Evolutionary conservation across 768 basidiomycete genomes (phyloP).

Genomic region (Cantharellus cinnabarinus): DNA sequence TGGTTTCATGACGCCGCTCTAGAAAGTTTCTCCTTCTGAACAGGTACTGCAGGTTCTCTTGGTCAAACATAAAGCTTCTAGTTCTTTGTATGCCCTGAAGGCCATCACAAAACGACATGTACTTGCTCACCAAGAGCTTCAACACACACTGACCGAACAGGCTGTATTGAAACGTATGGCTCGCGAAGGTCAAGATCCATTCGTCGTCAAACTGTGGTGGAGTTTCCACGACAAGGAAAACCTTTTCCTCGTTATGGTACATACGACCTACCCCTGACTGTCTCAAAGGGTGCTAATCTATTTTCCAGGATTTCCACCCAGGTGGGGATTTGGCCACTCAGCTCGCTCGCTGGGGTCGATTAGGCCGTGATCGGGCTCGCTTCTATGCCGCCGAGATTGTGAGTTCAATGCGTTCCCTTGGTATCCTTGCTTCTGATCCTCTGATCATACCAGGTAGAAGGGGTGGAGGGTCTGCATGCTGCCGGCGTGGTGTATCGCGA

Average conservation of each 20-base stretch:
- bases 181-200: constrained; percentile 59
- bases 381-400: constrained; percentile 95
- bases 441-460: constrained; percentile 32
- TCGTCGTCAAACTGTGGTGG: constrained; percentile 92
- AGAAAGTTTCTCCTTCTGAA: not conserved
- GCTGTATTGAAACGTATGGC: constrained; percentile 89
- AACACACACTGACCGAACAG: constrained; percentile 92
- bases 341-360: constrained; percentile 82
- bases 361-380: constrained; percentile 82
- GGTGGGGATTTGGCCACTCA: constrained; percentile 96
- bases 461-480: constrained; percentile 82
- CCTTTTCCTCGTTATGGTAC: constrained; percentile 84
- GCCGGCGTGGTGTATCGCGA: constrained; percentile 95
- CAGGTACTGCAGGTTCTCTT: constrained; percentile 29
- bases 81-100: constrained; percentile 77
- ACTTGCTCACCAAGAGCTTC: constrained; percentile 85
- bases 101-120: constrained; percentile 97
- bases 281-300: not conserved
- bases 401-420: not conserved
- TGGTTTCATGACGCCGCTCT: not conserved
- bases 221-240: constrained; percentile 97
- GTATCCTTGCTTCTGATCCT: not conserved
- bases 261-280: constrained; percentile 12
- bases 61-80: constrained; percentile 55
- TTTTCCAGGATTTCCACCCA: constrained; percentile 66